Evolutionary conservation across 768 basidiomycete genomes (phyloP).

Genomic region (Chalciporus chontae): DNA sequence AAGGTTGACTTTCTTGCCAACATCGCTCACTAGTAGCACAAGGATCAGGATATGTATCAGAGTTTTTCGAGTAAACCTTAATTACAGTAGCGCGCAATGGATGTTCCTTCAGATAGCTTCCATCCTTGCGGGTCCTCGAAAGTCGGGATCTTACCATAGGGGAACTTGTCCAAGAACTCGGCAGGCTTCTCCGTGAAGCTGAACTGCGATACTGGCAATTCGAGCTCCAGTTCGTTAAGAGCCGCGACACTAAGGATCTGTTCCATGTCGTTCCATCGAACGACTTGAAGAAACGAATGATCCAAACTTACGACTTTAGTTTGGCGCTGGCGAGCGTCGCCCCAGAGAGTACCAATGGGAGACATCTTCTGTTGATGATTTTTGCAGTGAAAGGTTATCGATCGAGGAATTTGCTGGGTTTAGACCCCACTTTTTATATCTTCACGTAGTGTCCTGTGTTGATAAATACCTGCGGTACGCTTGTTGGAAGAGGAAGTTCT

Average conservation of each 20-base stretch:
- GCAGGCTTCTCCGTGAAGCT: slow-evolving; percentile 4
- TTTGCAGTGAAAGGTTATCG: no score
- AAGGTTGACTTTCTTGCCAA: slow-evolving; percentile 8
- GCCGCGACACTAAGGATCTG: slow-evolving; percentile 9
- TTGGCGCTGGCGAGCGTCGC: slow-evolving; percentile 16
- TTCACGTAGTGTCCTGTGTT: no score
- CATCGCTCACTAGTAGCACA: slow-evolving; percentile 12
- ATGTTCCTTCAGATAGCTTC: slow-evolving; percentile 7
- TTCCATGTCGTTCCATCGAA: no score
- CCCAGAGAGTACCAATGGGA: slow-evolving; percentile 18
- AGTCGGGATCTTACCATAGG: slow-evolving; percentile 10
- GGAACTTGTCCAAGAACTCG: slow-evolving; percentile 10
- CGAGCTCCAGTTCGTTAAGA: slow-evolving; percentile 6
- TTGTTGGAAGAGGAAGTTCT: no score
- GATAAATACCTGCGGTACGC: no score
- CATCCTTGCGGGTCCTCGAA: slow-evolving; percentile 9
- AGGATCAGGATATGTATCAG: neutral
- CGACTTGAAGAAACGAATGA: no score
- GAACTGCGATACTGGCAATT: neutral
- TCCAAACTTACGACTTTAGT: slow-evolving; percentile 21
- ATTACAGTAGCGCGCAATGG: slow-evolving; percentile 11
- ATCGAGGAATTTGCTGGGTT: no score
- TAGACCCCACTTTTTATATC: no score
- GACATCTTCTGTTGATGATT: slow-evolving; percentile 7
- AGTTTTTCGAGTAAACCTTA: neutral